Conservation (phyloP, 2,329 filamentous ascomycete genomes). For the Phialocephala sp. region DNA sequence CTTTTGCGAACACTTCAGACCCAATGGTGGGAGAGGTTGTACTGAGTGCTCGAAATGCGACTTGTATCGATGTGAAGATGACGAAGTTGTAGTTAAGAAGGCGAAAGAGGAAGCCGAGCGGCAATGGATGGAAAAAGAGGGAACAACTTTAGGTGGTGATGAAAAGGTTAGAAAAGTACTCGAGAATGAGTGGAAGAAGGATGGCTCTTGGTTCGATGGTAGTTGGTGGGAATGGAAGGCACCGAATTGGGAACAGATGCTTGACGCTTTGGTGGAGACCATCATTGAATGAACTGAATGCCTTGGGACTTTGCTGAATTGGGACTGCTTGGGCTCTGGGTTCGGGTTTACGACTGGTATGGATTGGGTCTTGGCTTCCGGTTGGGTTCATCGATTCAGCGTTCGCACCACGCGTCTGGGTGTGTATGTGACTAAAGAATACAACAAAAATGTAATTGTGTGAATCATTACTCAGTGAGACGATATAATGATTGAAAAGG, state of each 20-base stretch:
- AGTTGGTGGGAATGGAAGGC: slow-evolving; percentile 35
- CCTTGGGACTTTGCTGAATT: slow-evolving; percentile 20
- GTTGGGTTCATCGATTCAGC: slow-evolving; percentile 1
- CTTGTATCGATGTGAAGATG: slow-evolving; percentile 72
- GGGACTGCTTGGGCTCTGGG: slow-evolving; percentile 1
- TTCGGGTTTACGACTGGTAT: slow-evolving; percentile 19
- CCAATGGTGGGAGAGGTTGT: slow-evolving; percentile 77
- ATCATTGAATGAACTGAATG: slow-evolving; percentile 40
- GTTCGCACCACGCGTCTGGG: slow-evolving; percentile 2
- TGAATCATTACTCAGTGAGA: neutral
- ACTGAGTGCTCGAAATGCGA: slow-evolving; percentile 81
- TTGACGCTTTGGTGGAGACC: slow-evolving; percentile 42
- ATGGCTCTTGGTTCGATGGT: slow-evolving; percentile 34
- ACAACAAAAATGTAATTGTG: slow-evolving; percentile 1
- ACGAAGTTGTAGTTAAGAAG: slow-evolving; percentile 69
- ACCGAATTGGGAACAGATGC: slow-evolving; percentile 39
- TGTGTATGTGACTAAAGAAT: neutral
- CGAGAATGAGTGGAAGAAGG: slow-evolving; percentile 52
- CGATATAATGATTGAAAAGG: slow-evolving; percentile 11
- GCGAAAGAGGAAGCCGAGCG: slow-evolving; percentile 75
- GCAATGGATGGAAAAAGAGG: slow-evolving; percentile 72
- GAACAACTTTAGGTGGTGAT: slow-evolving; percentile 59
- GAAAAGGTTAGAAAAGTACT: slow-evolving; percentile 61
- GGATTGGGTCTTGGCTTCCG: slow-evolving; percentile 9
- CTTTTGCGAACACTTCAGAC: slow-evolving; percentile 95